Conservation (phyloP, 495 filamentous ascomycete species). For the Trichodelitschia bisporula region DNA sequence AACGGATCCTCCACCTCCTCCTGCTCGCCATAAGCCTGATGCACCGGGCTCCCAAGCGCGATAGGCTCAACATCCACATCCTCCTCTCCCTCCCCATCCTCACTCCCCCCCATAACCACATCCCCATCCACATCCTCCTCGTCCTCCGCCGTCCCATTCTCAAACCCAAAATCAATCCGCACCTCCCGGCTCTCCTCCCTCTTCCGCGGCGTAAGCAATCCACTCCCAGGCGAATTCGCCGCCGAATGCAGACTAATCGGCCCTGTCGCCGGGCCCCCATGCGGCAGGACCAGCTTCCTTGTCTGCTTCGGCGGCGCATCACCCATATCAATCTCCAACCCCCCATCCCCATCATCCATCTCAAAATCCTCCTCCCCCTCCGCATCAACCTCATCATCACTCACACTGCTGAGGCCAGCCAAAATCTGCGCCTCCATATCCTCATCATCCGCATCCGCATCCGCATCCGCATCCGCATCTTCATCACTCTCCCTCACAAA, state of each 20-base stretch:
- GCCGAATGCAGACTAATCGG: constrained; percentile 9
- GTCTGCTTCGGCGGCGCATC: background rate
- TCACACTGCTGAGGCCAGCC: background rate
- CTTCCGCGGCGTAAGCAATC: constrained; percentile 2
- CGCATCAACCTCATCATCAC: constrained; percentile 6
- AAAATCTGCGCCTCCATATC: constrained; percentile 19
- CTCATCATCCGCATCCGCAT: constrained; percentile 11
- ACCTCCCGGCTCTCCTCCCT: constrained; percentile 4
- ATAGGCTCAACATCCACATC: background rate
- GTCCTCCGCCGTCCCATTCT: constrained; percentile 2
- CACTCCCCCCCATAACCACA: constrained; percentile 1
- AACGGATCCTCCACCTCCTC: background rate
- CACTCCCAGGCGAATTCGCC: constrained; percentile 5
- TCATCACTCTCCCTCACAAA: constrained; percentile 2
- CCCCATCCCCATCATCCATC: background rate
- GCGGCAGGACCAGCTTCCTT: constrained; percentile 2
- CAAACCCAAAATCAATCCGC: background rate
- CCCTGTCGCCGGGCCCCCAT: constrained; percentile 3
- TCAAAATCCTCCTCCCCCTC: background rate
- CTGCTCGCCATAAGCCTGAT: background rate
- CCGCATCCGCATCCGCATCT: constrained; percentile 11
- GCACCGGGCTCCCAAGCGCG: background rate
- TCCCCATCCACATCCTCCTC: constrained; percentile 5
- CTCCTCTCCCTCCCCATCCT: background rate
- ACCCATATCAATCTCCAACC: background rate